Evolutionary conservation across 768 basidiomycete genomes (phyloP).

Genomic region (Sarcomyxa edulis): DNA sequence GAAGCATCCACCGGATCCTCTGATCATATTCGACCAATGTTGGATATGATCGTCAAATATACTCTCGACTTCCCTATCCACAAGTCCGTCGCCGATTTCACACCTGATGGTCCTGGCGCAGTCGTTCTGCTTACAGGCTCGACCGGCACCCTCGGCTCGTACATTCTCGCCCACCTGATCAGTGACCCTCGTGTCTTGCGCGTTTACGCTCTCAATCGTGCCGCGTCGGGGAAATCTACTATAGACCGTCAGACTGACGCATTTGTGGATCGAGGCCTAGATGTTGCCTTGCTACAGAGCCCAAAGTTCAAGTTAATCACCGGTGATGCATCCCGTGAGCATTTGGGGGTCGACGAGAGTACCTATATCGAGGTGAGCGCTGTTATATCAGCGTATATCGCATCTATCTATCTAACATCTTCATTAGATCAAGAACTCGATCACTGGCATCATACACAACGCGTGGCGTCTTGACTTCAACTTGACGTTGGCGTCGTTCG

Average conservation of each 20-base stretch:
- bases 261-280: conserved; percentile 15
- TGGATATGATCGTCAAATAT: not conserved
- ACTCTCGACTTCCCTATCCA: not conserved
- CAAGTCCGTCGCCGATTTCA: not conserved
- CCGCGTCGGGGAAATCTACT: not conserved
- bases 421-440: conserved; percentile 19
- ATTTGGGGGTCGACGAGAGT: not conserved
- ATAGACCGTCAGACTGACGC: conserved; percentile 10
- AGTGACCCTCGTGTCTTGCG: conserved; percentile 26
- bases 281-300: conserved; percentile 9
- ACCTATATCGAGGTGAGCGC: conserved; percentile 1
- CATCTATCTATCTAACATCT: conserved; percentile 10
- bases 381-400: conserved; percentile 6
- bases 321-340: conserved; percentile 10
- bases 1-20: too few species aligned
- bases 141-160: conserved; percentile 20
- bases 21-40: not conserved
- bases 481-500: conserved; percentile 24
- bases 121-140: conserved; percentile 20
- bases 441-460: conserved; percentile 29
- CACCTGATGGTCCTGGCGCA: not conserved
- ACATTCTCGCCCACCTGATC: conserved; percentile 18
- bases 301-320: conserved; percentile 13
- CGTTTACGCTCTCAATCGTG: conserved; percentile 35
- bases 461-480: conserved; percentile 9